Conservation (phyloP, 768 basidiomycete genomes). For the Mycena rebaudengoi region DNA sequence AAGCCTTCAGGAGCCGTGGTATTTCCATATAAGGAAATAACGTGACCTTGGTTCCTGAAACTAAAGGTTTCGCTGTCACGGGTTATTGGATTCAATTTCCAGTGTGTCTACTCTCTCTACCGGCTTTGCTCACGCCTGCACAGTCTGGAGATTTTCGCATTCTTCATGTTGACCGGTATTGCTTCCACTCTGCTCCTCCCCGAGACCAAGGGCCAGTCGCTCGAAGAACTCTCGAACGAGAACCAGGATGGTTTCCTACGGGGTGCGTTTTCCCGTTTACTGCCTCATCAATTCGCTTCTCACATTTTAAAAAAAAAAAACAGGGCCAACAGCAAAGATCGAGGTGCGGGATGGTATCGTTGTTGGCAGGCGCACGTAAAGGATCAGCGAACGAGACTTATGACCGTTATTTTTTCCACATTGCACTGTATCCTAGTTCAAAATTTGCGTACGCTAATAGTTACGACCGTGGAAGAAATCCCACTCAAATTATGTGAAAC, state of each 20-base stretch:
- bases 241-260: constrained; percentile 67
- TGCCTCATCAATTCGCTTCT: no score
- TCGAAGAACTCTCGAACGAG: constrained; percentile 82
- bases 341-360: constrained; percentile 18
- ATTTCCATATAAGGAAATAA: no score
- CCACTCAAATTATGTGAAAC: no score
- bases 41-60: neutral
- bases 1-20: no score
- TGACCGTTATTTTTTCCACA: no score
- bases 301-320: no score
- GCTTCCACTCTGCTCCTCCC: constrained; percentile 83
- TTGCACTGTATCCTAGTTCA: no score
- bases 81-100: no score
- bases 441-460: no score
- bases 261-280: no score
- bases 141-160: constrained; percentile 81
- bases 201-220: constrained; percentile 73
- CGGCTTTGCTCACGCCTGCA: neutral
- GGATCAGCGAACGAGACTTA: neutral
- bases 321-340: constrained; percentile 8
- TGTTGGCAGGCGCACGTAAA: constrained; percentile 1
- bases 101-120: no score
- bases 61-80: constrained; percentile 15
- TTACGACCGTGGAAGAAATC: no score
- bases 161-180: constrained; percentile 89